Evolutionary conservation across 1,284 basidiomycete genomes (phyloP).

Genomic region (Ustilago loliicola): DNA sequence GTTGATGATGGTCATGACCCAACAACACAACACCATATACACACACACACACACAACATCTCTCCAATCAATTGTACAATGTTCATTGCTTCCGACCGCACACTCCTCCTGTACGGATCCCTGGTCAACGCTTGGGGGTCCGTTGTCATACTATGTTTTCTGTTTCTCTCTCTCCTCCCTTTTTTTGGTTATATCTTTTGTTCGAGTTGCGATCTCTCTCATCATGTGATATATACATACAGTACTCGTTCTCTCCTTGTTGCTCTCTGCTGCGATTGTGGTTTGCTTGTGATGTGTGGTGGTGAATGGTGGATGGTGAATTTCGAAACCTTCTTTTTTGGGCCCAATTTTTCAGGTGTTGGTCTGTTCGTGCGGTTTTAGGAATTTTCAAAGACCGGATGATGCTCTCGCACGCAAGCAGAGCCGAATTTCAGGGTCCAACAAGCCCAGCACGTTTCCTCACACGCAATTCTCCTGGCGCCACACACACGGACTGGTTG

Average conservation of each 20-base stretch:
- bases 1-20: neutral
- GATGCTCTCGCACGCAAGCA: neutral
- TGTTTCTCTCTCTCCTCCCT: neutral
- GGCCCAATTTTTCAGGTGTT: neutral
- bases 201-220: neutral
- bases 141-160: conserved; percentile 5
- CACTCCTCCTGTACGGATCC: neutral
- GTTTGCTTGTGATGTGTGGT: neutral
- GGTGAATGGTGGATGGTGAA: neutral
- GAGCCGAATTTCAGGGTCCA: neutral
- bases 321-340: neutral
- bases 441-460: no score
- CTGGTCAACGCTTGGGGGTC: neutral
- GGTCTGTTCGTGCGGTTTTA: no score
- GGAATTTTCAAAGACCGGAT: neutral
- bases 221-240: conserved; percentile 1
- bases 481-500: no score
- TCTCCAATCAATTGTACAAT: conserved; percentile 24
- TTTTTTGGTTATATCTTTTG: neutral
- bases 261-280: neutral
- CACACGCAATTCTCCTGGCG: no score
- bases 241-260: neutral
- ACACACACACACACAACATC: neutral
- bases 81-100: conserved; percentile 1
- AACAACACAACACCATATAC: neutral